A percentile compares a stretch with the other conserved stretches of the same genome.
These are phyloP conservation scores for Strigomonas galati DNA, from an alignment of 208 protist genomes.

Conservation along the genomic window DNA sequence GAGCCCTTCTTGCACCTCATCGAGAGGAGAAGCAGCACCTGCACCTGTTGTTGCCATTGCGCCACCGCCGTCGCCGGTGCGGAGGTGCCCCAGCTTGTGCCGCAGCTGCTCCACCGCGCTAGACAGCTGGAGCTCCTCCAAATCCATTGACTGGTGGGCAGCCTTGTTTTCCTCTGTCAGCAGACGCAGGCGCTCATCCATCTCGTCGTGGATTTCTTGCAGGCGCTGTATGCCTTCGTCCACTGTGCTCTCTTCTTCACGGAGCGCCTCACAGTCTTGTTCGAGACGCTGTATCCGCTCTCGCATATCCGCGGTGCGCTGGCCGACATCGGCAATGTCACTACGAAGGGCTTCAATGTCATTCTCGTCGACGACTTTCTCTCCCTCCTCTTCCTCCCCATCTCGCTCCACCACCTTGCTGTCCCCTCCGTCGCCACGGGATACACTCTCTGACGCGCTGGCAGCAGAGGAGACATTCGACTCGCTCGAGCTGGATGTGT, in stretches of 20 bases:
- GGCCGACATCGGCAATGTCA: not conserved
- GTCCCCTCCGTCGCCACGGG: too few relatives aligned
- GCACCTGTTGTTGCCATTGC: too few relatives aligned
- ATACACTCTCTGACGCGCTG: too few relatives aligned
- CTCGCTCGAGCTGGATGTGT: too few relatives aligned
- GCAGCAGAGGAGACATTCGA: too few relatives aligned
- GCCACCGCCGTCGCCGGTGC: too few relatives aligned
- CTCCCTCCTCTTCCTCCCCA: too few relatives aligned
- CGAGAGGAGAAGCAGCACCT: too few relatives aligned
- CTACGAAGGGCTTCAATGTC: not conserved
- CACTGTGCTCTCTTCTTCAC: not conserved
- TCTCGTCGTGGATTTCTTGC: not conserved
- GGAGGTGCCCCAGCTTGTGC: not conserved
- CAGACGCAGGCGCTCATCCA: not conserved
- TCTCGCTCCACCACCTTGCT: too few relatives aligned
- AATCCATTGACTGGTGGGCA: not conserved
- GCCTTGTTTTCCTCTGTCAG: not conserved
- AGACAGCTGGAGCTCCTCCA: not conserved
- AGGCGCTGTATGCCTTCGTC: not conserved
- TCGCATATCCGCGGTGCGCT: not conserved
- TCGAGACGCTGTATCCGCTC: not conserved
- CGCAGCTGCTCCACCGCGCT: not conserved
- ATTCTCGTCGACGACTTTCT: not conserved
- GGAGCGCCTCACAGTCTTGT: not conserved
- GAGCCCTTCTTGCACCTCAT: not conserved